These are phyloP conservation scores for Candida railenensis DNA, from an alignment of 805 yeast genomes.

Conservation along the genomic window DNA sequence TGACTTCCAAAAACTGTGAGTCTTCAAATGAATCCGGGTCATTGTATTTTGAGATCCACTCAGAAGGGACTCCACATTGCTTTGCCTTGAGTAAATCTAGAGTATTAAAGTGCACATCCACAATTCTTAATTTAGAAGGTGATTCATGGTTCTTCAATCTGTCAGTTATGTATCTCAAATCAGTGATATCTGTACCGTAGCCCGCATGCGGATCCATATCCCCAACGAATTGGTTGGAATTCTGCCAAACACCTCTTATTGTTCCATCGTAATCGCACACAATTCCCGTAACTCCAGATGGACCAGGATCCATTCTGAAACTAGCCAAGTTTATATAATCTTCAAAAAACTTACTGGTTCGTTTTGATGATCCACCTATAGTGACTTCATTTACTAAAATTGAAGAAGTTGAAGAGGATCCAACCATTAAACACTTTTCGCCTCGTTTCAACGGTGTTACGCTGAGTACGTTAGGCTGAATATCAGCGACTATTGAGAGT, in stretches of 20 bases:
- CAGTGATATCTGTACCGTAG: background rate
- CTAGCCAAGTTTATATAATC: constrained; percentile 23
- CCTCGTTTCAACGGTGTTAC: constrained; percentile 64
- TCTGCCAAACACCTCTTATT: no score
- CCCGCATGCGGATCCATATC: background rate
- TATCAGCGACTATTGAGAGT: constrained; percentile 63
- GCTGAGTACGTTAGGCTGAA: constrained; percentile 65
- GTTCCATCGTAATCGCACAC: constrained; percentile 75
- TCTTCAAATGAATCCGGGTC: constrained; percentile 62
- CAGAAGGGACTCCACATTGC: constrained; percentile 82
- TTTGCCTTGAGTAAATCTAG: constrained; percentile 73
- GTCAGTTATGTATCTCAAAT: background rate
- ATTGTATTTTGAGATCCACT: constrained; percentile 74
- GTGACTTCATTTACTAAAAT: constrained; percentile 65
- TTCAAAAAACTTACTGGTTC: background rate
- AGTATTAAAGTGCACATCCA: constrained; percentile 79
- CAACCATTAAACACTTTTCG: constrained; percentile 73
- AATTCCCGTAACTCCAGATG: constrained; percentile 63
- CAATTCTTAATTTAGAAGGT: constrained; percentile 43
- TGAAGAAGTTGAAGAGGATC: constrained; percentile 58
- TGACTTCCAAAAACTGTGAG: constrained; percentile 68
- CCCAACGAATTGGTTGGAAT: no score
- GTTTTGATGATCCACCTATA: constrained; percentile 63
- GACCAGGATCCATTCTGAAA: background rate
- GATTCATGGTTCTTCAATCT: background rate